Percentiles rank a stretch among this genome's conserved stretches.
These are phyloP conservation scores for Ambrosiella beaveri DNA, from an alignment of 2,329 filamentous ascomycete genomes.

Conservation along the genomic window DNA sequence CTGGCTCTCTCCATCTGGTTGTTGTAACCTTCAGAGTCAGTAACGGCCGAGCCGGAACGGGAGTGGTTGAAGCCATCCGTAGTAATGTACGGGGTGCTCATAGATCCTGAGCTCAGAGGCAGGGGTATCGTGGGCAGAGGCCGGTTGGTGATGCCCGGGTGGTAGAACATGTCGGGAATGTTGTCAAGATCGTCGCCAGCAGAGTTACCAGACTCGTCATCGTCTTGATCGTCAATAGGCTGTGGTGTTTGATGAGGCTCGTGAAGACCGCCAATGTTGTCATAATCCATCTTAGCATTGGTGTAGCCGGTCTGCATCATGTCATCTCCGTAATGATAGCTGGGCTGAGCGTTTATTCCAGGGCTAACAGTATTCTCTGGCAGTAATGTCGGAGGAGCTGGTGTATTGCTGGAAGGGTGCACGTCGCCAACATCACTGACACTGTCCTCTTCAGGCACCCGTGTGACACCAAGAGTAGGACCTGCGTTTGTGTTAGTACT, in stretches of 20 bases:
- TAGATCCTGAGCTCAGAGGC: constrained; percentile 26
- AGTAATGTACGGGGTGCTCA: neutral
- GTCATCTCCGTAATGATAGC: constrained; percentile 13
- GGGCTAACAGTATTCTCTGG: constrained; percentile 15
- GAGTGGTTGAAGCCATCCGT: neutral
- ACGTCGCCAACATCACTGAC: neutral
- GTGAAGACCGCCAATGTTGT: constrained; percentile 75
- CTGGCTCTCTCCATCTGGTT: constrained; percentile 45
- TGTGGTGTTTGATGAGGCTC: constrained; percentile 46
- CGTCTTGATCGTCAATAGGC: constrained; percentile 92
- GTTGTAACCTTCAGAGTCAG: neutral
- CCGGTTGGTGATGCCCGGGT: constrained; percentile 56
- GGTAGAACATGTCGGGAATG: constrained; percentile 73
- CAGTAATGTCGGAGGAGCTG: neutral
- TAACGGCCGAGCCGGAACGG: constrained; percentile 28
- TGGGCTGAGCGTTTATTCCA: neutral
- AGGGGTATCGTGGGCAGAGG: constrained; percentile 45
- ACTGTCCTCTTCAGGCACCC: neutral
- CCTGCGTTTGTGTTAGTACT: neutral
- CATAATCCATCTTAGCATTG: constrained; percentile 65
- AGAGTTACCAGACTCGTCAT: constrained; percentile 58
- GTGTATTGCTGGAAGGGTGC: neutral
- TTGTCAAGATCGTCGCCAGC: constrained; percentile 47
- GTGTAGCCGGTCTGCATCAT: constrained; percentile 26
- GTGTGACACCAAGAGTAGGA: neutral